Conservation (phyloP, 345 rosid genomes). For the Aquilaria yunnanensis region DNA sequence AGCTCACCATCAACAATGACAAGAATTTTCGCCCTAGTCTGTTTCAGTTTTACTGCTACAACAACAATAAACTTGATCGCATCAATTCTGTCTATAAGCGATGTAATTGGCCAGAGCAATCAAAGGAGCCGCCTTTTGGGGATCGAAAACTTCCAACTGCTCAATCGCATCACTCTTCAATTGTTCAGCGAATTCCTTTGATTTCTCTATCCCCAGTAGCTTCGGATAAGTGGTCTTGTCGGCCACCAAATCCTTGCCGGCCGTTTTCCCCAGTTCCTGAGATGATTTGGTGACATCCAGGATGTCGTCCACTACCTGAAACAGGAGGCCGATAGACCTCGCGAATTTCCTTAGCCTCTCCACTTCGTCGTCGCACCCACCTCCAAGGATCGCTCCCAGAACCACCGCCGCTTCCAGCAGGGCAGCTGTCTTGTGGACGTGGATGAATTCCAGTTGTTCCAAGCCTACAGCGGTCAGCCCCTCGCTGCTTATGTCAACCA, state of each 20-base stretch:
- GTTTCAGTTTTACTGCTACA: too few species aligned
- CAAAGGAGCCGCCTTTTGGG: conserved; percentile 71
- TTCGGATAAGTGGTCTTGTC: conserved; percentile 81
- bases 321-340: conserved; percentile 63
- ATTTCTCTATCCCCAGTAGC: conserved; percentile 75
- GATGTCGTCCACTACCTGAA: conserved; percentile 96
- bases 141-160: conserved; percentile 58
- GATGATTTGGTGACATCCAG: conserved; percentile 87
- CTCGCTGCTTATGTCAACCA: too few species aligned
- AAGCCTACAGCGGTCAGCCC: conserved; percentile 31
- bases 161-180: conserved; percentile 66
- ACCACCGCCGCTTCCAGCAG: conserved; percentile 79
- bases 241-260: conserved; percentile 88
- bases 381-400: conserved; percentile 74
- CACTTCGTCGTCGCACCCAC: conserved; percentile 60
- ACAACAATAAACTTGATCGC: background rate
- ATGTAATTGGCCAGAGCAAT: conserved; percentile 85
- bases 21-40: too few species aligned
- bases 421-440: conserved; percentile 81
- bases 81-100: conserved; percentile 69
- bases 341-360: conserved; percentile 76
- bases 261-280: conserved; percentile 82
- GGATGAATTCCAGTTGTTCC: conserved; percentile 74
- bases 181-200: conserved; percentile 60
- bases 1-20: too few species aligned